A percentile compares a stretch with the other conserved stretches of the same genome.
Evolutionary conservation across 345 rosid species (phyloP).

Genomic region (Gynandropsis gynandra): DNA sequence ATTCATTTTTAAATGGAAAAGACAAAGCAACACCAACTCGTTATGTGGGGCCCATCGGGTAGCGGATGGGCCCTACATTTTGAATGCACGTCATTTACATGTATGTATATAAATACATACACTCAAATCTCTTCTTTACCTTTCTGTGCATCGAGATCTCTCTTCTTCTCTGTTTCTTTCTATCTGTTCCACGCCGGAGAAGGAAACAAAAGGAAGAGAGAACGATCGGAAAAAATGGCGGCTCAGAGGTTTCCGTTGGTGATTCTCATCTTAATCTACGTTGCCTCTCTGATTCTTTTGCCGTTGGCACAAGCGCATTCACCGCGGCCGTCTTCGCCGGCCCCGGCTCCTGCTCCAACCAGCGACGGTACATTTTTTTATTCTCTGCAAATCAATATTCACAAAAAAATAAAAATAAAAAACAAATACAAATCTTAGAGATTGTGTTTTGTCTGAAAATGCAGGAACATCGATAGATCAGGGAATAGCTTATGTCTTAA

Average conservation of each 20-base stretch:
- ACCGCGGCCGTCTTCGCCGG: too few species aligned
- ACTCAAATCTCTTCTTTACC: slow-evolving; percentile 16
- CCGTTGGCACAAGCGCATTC: slow-evolving; percentile 51
- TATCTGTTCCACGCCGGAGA: slow-evolving; percentile 20
- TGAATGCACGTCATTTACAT: slow-evolving; percentile 13
- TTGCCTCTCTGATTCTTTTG: slow-evolving; percentile 34
- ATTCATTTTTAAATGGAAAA: neutral
- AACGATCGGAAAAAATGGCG: too few species aligned
- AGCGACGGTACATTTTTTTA: slow-evolving; percentile 47
- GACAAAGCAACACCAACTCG: slow-evolving; percentile 23
- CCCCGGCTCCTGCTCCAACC: slow-evolving; percentile 64
- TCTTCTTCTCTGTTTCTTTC: slow-evolving; percentile 20
- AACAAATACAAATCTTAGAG: neutral
- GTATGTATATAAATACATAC: too few species aligned
- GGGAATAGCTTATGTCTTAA: slow-evolving; percentile 72
- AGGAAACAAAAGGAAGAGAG: slow-evolving; percentile 19
- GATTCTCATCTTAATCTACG: slow-evolving; percentile 27
- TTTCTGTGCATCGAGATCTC: slow-evolving; percentile 21
- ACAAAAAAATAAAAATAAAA: neutral
- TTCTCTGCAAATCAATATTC: neutral
- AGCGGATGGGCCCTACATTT: slow-evolving; percentile 21
- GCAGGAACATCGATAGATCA: slow-evolving; percentile 82
- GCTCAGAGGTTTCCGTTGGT: slow-evolving; percentile 36
- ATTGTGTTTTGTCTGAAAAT: slow-evolving; percentile 8
- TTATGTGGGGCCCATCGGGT: slow-evolving; percentile 15